Base-by-base conservation (phyloP, 495 filamentous ascomycete genomes). In the Trichocladium uniseriatum region DNA sequence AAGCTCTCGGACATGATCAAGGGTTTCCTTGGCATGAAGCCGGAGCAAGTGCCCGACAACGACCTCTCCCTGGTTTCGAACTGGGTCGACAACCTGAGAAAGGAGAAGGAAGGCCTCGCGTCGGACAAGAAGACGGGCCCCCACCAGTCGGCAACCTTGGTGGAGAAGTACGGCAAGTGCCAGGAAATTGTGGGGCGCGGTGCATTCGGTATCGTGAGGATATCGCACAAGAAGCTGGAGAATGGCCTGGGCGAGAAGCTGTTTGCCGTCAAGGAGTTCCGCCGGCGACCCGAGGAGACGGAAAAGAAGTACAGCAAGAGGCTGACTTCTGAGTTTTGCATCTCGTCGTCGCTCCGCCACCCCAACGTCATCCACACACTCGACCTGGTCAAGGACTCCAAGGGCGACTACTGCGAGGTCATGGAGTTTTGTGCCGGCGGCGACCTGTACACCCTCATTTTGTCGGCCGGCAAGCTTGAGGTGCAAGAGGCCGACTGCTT, bases 401-500 rank as follows among this genome's bases (percentile, higher is more conserved):
- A 97, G 68, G 92, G 94, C 49, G 90, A 96, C 65, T 97, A 92
- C 69, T 99, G 92, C 71, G 92, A 99, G 68, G 92, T 97, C 24
- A 99, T 99, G 92, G 92, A 99, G 67, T 99, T 90, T 66, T 97
- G 94, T 61, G 88, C 90, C 28, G 92, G 92, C 45, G 92, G 92
- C 31, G 92, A 99, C 69, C 77, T 99, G 18, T 99, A 99, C 68
- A 95, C 89, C 0, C 75, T 99, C 18, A 84, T 97, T 20, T 81
- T 99, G 38, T 80, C 91, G 10, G 88, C 91, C 19, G 89, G 88
- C 22, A 95, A 94, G 62, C 78, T 99, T 40, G 92, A 97, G 58
- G 90, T 94, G 48, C 65, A 76, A 35, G 92, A 99, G 65, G 92
- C 92, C 22, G 92, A 99, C 67, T 99, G 92, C 70, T 94, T 89